Evolutionary conservation across 805 yeast genomes (phyloP).

Genomic region (Limtongia smithiae): DNA sequence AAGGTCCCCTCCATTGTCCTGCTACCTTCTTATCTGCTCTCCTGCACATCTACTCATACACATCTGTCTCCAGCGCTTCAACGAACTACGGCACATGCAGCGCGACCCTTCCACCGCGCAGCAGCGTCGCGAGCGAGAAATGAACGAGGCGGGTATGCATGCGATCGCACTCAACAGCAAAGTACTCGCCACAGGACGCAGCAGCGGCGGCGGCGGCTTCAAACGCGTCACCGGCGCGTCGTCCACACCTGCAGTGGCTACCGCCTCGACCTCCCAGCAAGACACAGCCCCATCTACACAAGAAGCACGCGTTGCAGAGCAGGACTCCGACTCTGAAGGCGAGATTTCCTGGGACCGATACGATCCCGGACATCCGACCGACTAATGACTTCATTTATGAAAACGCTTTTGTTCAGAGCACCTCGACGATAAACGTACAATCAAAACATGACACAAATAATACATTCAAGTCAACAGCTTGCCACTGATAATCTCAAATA

Average conservation of each 20-base stretch:
- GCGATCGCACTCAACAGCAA: conserved; percentile 11
- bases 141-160: conserved; percentile 21
- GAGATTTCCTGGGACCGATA: conserved; percentile 15
- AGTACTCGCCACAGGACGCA: conserved; percentile 6
- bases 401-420: too few species aligned
- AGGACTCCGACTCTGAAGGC: conserved; percentile 22
- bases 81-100: conserved; percentile 27
- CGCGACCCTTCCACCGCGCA: conserved; percentile 11
- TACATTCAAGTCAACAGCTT: conserved; percentile 9
- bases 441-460: too few species aligned
- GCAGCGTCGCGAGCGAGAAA: conserved; percentile 23
- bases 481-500: conserved; percentile 49
- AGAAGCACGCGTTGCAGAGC: too few species aligned
- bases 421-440: too few species aligned
- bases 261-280: too few species aligned
- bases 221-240: conserved; percentile 18
- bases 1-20: too few species aligned
- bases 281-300: too few species aligned
- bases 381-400: conserved; percentile 2
- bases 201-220: conserved; percentile 17
- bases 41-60: background rate
- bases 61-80: conserved; percentile 10
- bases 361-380: conserved; percentile 24
- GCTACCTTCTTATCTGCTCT: background rate
- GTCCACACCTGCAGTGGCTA: background rate